Evolutionary conservation across 331 rosid genomes (phyloP), one percentile per base, ranked within the genome.

Genomic region (Spiraea crenata): DNA sequence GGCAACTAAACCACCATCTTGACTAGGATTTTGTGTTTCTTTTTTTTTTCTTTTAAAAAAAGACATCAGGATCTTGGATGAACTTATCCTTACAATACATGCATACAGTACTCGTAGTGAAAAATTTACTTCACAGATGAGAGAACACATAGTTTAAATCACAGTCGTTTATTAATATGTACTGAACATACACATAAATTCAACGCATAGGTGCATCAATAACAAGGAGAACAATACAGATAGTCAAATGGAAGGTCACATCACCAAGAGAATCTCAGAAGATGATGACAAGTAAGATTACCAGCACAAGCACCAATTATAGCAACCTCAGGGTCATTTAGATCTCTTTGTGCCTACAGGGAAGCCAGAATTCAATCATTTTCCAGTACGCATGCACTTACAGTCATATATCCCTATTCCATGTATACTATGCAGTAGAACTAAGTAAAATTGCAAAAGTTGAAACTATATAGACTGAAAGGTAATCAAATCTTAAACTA

Each of bases 241-340:
- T 2, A 7, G 46, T 45, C n/a, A 17, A 34, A 10, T 35, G 34
- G n/a, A 66, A 34, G 20, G 40, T 9, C 35, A 40, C 25, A n/a
- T 35, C 35, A 13, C 65, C 44, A 45, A 63, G 38, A 19, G 6
- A 55, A 34, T 54, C 31, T 54, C n/a, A 19, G 7, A 9, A 74
- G 16, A 34, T 37, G 10, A 20, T 7, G 58, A 48, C 48, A 50
- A 54, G 25, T 52, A 4, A 17, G 34, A 5, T 19, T 87, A 89
- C 96, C 97, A 56, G 97, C 88, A 67, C 89, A 80, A 74, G 97
- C 96, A 62, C 97, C 97, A 63, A 91, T 82, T 75, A 89, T 75
- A 59, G 96, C 96, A 84, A 82, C 87, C 81, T 91, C 97, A 48
- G 92, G 93, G 77, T 85, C 96, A 7, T 87, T 85, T 63, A 82